Evolutionary conservation across 179 eudicot species (phyloP).

Genomic region (Spinacia oleracea): DNA sequence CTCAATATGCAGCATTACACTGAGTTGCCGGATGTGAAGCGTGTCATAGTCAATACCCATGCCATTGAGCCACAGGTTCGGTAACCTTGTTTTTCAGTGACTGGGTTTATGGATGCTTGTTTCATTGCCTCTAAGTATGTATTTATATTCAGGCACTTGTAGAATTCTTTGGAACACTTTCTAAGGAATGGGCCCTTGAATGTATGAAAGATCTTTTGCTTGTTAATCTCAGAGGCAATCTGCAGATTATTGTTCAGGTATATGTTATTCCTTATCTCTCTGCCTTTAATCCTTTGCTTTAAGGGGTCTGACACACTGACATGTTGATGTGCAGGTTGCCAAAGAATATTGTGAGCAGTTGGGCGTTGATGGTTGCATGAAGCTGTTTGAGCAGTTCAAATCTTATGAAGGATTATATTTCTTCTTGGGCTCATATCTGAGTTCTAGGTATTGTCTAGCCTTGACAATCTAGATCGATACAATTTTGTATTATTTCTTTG

Average conservation of each 20-base stretch:
- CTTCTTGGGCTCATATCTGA: constrained; percentile 51
- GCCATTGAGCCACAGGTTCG: constrained; percentile 59
- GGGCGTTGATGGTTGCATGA: constrained; percentile 46
- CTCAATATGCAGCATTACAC: constrained; percentile 46
- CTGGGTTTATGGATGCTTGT: neutral
- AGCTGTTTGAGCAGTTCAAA: constrained; percentile 53
- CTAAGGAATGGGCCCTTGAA: constrained; percentile 58
- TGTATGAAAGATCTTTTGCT: constrained; percentile 58
- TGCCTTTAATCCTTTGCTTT: neutral
- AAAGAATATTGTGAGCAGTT: constrained; percentile 54
- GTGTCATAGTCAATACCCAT: constrained; percentile 56
- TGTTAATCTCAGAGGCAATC: constrained; percentile 53
- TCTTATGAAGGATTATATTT: constrained; percentile 52
- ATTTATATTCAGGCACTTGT: constrained; percentile 42
- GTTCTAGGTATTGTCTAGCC: constrained; percentile 38
- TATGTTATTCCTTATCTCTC: neutral
- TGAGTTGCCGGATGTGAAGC: constrained; percentile 51
- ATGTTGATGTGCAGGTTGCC: constrained; percentile 39
- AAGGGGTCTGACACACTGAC: constrained; percentile 12
- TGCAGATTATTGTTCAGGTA: constrained; percentile 62
- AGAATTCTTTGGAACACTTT: constrained; percentile 57
- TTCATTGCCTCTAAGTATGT: constrained; percentile 5
- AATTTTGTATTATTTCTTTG: neutral
- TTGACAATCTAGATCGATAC: neutral
- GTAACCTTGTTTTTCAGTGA: constrained; percentile 3